Conservation (phyloP, 768 basidiomycete genomes). For the Auriscalpium microsporum region DNA sequence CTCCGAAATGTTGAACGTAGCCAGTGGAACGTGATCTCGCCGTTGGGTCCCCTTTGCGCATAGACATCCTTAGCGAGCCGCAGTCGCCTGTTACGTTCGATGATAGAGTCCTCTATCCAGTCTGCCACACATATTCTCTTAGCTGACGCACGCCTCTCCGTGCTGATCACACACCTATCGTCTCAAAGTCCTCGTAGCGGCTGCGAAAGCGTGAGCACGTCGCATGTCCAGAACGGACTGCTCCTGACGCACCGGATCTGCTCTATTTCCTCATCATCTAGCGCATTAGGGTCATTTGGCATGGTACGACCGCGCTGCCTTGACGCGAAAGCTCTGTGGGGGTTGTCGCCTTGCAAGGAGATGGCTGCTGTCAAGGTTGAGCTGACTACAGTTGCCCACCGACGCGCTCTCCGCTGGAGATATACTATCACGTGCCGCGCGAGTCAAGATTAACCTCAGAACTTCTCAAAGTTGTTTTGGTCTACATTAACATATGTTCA, state of each 20-base stretch:
- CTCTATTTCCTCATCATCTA: constrained; percentile 61
- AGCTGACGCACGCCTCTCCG: constrained; percentile 5
- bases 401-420: too few relatives aligned
- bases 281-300: constrained; percentile 28
- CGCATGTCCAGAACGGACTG: neutral
- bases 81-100: constrained; percentile 76
- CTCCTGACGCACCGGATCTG: constrained; percentile 43
- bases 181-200: constrained; percentile 92
- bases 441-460: too few relatives aligned
- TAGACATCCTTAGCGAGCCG: constrained; percentile 45
- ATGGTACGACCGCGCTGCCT: neutral
- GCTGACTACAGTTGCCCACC: too few relatives aligned
- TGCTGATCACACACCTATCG: constrained; percentile 58
- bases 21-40: constrained; percentile 45
- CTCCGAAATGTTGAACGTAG: constrained; percentile 55
- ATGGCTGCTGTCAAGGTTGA: too few relatives aligned
- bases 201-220: constrained; percentile 29
- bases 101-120: constrained; percentile 93
- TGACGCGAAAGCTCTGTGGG: too few relatives aligned
- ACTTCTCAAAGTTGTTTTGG: too few relatives aligned
- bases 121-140: constrained; percentile 38
- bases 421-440: too few relatives aligned
- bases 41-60: constrained; percentile 36
- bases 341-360: too few relatives aligned
- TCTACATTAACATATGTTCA: too few relatives aligned